Conservation (phyloP, 352 stramenopile species). For the Globisporangium ultimum region DNA sequence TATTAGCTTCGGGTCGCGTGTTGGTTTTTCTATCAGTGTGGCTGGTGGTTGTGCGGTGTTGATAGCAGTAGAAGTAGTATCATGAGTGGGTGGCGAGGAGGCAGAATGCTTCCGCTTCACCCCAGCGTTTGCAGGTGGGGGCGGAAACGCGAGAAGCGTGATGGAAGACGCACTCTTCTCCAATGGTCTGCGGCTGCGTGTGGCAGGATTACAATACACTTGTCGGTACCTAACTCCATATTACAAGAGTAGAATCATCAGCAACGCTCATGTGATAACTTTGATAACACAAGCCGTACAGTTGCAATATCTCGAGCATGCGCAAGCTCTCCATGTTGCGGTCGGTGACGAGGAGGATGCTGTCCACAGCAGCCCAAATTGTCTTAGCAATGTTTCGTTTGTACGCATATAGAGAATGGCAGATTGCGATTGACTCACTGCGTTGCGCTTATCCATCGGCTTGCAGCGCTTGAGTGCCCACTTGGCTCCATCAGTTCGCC, state of each 20-base stretch:
- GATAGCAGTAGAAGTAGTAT: too few relatives aligned
- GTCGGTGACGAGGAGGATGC: conserved; percentile 40
- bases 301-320: conserved; percentile 53
- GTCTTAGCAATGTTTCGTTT: neutral
- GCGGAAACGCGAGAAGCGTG: conserved; percentile 7
- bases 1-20: neutral
- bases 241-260: neutral
- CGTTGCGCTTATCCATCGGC: conserved; percentile 31
- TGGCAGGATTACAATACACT: neutral
- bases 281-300: conserved; percentile 27
- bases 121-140: neutral
- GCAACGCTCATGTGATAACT: too few relatives aligned
- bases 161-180: neutral
- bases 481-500: conserved; percentile 25
- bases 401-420: too few relatives aligned
- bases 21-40: conserved; percentile 12
- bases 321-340: conserved; percentile 56
- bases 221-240: neutral
- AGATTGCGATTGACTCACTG: conserved; percentile 20
- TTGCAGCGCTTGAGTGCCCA: conserved; percentile 12
- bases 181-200: neutral
- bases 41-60: neutral
- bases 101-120: conserved; percentile 10
- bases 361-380: conserved; percentile 10
- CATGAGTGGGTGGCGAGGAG: neutral